Conservation (phyloP, 2,329 filamentous ascomycete genomes). For the Aspergillus hiratsukae region DNA sequence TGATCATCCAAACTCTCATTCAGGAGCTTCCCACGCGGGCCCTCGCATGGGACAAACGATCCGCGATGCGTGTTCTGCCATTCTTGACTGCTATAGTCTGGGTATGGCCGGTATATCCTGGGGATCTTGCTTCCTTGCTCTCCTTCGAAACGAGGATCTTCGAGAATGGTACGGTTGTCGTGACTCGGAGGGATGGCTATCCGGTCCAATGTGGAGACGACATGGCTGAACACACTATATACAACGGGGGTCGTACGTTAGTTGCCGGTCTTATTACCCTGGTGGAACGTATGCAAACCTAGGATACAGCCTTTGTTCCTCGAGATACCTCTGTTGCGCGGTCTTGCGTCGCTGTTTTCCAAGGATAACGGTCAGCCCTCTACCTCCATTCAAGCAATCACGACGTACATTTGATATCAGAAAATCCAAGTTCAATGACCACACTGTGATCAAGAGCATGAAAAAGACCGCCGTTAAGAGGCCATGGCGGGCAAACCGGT, state of each 20-base stretch:
- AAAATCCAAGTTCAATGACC: neutral
- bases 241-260: neutral
- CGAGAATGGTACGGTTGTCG: neutral
- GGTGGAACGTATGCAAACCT: neutral
- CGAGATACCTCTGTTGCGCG: neutral
- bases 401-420: neutral
- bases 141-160: neutral
- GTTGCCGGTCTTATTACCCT: neutral
- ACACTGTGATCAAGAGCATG: neutral
- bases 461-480: neutral
- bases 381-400: neutral
- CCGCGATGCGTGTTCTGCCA: conserved; percentile 58
- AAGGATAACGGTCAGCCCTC: neutral
- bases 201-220: neutral
- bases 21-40: conserved; percentile 49
- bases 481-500: neutral
- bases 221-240: neutral
- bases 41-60: conserved; percentile 59
- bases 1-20: conserved; percentile 59
- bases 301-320: neutral
- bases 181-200: neutral
- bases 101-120: conserved; percentile 64
- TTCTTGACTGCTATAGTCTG: conserved; percentile 58
- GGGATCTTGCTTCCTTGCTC: conserved; percentile 27
- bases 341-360: neutral